These are phyloP conservation scores for Blastomyces emzantsi DNA, from an alignment of 2,329 filamentous ascomycete genomes.

Conservation along the genomic window DNA sequence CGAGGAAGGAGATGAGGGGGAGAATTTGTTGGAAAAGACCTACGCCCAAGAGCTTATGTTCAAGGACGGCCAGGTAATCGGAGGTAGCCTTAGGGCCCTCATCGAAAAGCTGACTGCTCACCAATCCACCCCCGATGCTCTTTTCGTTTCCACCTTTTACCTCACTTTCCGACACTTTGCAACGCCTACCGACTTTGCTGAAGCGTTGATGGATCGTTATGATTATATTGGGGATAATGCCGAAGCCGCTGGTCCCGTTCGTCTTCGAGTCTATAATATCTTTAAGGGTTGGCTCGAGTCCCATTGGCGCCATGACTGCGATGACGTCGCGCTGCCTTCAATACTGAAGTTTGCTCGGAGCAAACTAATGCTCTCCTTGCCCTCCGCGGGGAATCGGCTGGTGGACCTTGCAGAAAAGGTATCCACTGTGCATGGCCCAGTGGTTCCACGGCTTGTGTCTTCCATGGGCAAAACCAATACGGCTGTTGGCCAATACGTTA, in stretches of 20 bases:
- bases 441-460: slow-evolving; percentile 74
- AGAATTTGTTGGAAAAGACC: slow-evolving; percentile 78
- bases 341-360: slow-evolving; percentile 73
- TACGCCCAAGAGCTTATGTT: slow-evolving; percentile 89
- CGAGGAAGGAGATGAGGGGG: slow-evolving; percentile 73
- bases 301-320: slow-evolving; percentile 79
- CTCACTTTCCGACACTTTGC: slow-evolving; percentile 93
- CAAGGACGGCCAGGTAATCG: slow-evolving; percentile 90
- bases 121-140: slow-evolving; percentile 81
- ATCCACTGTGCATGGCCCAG: slow-evolving; percentile 57
- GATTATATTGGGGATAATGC: slow-evolving; percentile 78
- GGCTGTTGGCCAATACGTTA: slow-evolving; percentile 59
- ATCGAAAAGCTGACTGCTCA: slow-evolving; percentile 93
- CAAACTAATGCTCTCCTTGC: slow-evolving; percentile 59
- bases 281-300: slow-evolving; percentile 97
- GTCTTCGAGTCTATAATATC: slow-evolving; percentile 86
- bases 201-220: slow-evolving; percentile 80
- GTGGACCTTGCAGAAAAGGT: slow-evolving; percentile 73
- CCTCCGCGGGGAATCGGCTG: slow-evolving; percentile 70
- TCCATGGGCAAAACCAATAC: slow-evolving; percentile 83
- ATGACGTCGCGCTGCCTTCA: slow-evolving; percentile 62
- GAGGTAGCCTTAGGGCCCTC: slow-evolving; percentile 78
- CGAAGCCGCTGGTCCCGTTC: slow-evolving; percentile 67
- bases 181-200: slow-evolving; percentile 66
- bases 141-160: slow-evolving; percentile 91